Evolutionary conservation across 306 rosid genomes (phyloP).

Genomic region (Lagenaria siceraria): DNA sequence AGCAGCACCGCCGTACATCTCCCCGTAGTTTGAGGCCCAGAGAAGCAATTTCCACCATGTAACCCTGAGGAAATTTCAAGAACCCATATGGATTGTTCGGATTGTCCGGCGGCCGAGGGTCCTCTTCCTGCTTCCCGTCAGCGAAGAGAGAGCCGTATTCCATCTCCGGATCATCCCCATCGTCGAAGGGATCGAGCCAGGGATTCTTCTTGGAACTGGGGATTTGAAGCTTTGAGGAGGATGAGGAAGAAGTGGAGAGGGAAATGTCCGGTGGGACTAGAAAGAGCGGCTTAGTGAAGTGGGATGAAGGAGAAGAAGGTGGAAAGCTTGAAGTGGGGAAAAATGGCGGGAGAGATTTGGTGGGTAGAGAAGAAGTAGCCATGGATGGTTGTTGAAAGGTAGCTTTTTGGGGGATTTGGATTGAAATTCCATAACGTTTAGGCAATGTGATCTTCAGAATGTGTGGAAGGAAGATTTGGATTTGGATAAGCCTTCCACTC

Average conservation of each 20-base stretch:
- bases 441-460: constrained; percentile 10
- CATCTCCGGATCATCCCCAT: constrained; percentile 60
- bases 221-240: constrained; percentile 15
- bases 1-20: constrained; percentile 79
- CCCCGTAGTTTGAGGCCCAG: constrained; percentile 56
- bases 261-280: constrained; percentile 16
- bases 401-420: background rate
- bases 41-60: constrained; percentile 56
- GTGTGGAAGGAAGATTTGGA: constrained; percentile 47
- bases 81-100: constrained; percentile 62
- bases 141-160: constrained; percentile 55
- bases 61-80: constrained; percentile 72
- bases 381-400: constrained; percentile 5
- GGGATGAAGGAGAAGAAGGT: constrained; percentile 30
- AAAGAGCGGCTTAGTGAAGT: constrained; percentile 25
- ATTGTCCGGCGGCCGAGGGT: constrained; percentile 62
- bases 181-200: constrained; percentile 79
- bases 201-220: constrained; percentile 43
- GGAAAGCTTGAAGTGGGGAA: constrained; percentile 30
- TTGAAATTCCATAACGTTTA: background rate
- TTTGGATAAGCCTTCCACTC: constrained; percentile 47
- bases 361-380: constrained; percentile 45
- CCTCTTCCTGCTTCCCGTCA: constrained; percentile 83
- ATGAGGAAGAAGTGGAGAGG: constrained; percentile 8
- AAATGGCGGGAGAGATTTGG: constrained; percentile 47